Base-by-base conservation (phyloP, 2,329 filamentous ascomycete species). In the Colletotrichum orchidophilum region DNA sequence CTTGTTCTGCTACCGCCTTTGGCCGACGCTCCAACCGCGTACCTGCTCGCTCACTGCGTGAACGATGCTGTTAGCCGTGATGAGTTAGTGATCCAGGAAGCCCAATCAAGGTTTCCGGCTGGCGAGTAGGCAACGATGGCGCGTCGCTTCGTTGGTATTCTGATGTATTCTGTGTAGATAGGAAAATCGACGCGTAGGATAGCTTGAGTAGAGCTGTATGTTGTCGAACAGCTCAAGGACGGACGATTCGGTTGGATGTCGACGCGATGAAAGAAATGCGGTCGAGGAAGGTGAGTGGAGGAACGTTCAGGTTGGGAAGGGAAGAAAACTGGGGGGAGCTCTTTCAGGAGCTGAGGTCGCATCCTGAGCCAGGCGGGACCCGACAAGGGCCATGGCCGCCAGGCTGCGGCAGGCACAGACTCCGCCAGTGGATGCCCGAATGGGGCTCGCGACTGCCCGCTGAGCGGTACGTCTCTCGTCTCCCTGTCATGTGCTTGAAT, bases 321-420 rank as follows among this genome's bases (percentile, higher is more conserved):
- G 67, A 71, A 71, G 71, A 71, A 71, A 73, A 73, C 67, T 67
- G 67, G 66, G 63, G 62, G 62, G n/a, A 73, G 71, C 71, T 73
- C 71, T 68, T 71, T 39, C 31, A 33, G 60, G 54, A 72, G 70
- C 66, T 70, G 55, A 70, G 70, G 66, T 70, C 60, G 66, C 70
- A 61, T 58, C 54, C 60, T 70, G 60, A 55, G 57, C 69, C 63
- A 69, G 63, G 67, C 67, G 63, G 27, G 60, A 63, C 63, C 29
- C 49, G 53, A 59, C 64, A 66, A 62, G 67, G 66, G 63, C 62
- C 62, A 49, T 26, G 66, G 53, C 66, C 39, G 15, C 61, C 55
- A 66, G 64, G 58, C 57, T 71, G 64, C 31, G 54, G 64, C 59
- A 71, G 65, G 69, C 69, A 71, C 69, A 68, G 64, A 69, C 69